phyloP scores from a whole-genome alignment of 345 rosid species.

The Salix purpurea region DNA sequence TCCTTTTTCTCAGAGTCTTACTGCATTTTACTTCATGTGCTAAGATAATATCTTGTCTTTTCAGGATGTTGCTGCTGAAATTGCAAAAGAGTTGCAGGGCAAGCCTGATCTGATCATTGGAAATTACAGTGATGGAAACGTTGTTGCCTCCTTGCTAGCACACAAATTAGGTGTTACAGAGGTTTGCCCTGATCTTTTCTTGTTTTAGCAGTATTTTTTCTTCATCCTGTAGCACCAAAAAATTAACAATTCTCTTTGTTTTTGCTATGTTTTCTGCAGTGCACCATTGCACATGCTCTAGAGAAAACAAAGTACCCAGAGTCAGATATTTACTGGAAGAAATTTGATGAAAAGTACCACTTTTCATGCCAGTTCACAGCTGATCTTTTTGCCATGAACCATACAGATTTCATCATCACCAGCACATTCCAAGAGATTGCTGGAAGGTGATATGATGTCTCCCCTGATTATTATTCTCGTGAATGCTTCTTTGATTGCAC shows the following conservation, averaged over 20 bases:
- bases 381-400: constrained; percentile 91
- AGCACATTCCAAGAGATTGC: constrained; percentile 98
- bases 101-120: constrained; percentile 92
- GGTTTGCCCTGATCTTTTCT: constrained; percentile 35
- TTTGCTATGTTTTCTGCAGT: constrained; percentile 34
- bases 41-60: neutral
- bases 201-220: neutral
- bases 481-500: neutral
- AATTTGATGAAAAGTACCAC: constrained; percentile 85
- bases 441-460: constrained; percentile 55
- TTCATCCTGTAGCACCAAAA: neutral
- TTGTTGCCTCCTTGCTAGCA: constrained; percentile 84
- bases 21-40: neutral
- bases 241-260: neutral
- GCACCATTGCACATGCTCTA: constrained; percentile 93
- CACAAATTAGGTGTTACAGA: constrained; percentile 89
- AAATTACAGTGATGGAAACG: constrained; percentile 93
- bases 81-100: constrained; percentile 75
- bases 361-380: constrained; percentile 97
- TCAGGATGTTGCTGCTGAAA: constrained; percentile 80
- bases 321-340: constrained; percentile 93
- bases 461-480: neutral
- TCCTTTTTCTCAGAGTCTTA: neutral
- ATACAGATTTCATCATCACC: constrained; percentile 95
- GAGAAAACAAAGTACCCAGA: constrained; percentile 96